phyloP scores from a whole-genome alignment of 768 basidiomycete genomes.

The Crucibulum laeve region DNA sequence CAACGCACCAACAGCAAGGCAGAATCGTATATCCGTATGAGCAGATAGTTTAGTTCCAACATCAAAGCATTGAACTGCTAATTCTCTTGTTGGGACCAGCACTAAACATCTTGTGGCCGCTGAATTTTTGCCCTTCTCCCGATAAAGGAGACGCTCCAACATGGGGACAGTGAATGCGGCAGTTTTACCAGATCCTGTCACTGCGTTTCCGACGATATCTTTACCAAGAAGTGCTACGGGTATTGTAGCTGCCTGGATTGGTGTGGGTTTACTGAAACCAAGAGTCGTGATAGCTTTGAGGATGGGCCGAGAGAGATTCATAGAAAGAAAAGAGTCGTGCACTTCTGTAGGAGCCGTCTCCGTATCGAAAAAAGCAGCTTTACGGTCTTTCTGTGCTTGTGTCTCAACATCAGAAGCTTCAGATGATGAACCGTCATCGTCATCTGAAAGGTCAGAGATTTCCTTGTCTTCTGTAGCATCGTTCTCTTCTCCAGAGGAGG shows the following conservation, averaged over 20 bases:
- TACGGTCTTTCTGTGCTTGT: constrained; percentile 68
- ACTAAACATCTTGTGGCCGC: constrained; percentile 88
- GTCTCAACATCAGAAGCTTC: constrained; percentile 50
- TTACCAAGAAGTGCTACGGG: constrained; percentile 93
- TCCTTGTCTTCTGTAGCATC: constrained; percentile 32
- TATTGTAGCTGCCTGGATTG: constrained; percentile 92
- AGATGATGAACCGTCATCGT: constrained; percentile 22
- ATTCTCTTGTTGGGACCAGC: constrained; percentile 90
- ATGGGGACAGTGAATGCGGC: constrained; percentile 96
- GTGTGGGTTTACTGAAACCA: constrained; percentile 82
- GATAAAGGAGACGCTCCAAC: constrained; percentile 86
- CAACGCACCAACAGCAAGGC: constrained; percentile 81
- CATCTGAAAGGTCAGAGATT: constrained; percentile 14
- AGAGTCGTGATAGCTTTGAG: constrained; percentile 86
- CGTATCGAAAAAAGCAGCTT: constrained; percentile 85
- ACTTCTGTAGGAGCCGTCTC: constrained; percentile 40
- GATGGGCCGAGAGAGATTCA: constrained; percentile 94
- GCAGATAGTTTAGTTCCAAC: constrained; percentile 82
- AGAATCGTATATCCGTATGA: constrained; percentile 87
- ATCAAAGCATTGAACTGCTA: constrained; percentile 94
- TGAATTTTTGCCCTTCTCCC: constrained; percentile 84
- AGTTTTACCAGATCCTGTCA: constrained; percentile 98
- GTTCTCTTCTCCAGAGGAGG: constrained; percentile 23
- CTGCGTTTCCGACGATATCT: constrained; percentile 93
- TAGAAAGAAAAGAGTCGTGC: constrained; percentile 82